These are phyloP conservation scores for Penicillium griseofulvum DNA, from an alignment of 2,329 filamentous ascomycete genomes.

Conservation along the genomic window DNA sequence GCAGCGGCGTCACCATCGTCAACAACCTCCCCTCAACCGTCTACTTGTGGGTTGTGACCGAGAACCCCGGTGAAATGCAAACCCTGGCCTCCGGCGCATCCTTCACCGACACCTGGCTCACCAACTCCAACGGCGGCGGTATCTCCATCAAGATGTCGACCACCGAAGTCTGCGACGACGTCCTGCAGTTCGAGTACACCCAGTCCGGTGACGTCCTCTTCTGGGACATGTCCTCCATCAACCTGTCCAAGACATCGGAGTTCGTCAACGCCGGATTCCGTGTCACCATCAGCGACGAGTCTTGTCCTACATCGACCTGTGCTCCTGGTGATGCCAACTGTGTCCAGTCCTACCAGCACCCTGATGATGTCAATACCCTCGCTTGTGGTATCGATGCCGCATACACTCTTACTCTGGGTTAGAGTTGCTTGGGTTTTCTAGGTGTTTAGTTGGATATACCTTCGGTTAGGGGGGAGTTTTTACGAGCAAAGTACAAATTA, in stretches of 20 bases:
- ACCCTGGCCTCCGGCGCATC: conserved; percentile 16
- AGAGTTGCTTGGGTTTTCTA: conserved; percentile 3
- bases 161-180: conserved; percentile 13
- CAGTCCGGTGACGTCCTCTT: conserved; percentile 22
- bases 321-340: conserved; percentile 26
- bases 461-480: conserved; percentile 7
- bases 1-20: conserved; percentile 24
- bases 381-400: conserved; percentile 22
- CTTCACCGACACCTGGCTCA: conserved; percentile 29
- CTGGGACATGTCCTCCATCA: conserved; percentile 35
- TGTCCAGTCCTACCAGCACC: conserved; percentile 28
- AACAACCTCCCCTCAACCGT: conserved; percentile 27
- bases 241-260: conserved; percentile 21
- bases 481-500: conserved; percentile 3
- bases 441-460: conserved; percentile 10
- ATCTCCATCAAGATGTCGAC: conserved; percentile 35
- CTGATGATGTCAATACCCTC: conserved; percentile 29
- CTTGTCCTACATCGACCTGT: conserved; percentile 25
- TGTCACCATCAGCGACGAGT: conserved; percentile 23
- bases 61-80: conserved; percentile 18
- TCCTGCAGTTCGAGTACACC: conserved; percentile 37
- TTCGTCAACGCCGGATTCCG: conserved; percentile 27
- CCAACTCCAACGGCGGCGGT: conserved; percentile 31
- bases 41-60: conserved; percentile 31
- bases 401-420: conserved; percentile 41